A percentile compares a stretch with the other conserved stretches of the same genome.
Evolutionary conservation across 2,329 filamentous ascomycete species (phyloP).

Genomic region (Leptographium wingfieldii): DNA sequence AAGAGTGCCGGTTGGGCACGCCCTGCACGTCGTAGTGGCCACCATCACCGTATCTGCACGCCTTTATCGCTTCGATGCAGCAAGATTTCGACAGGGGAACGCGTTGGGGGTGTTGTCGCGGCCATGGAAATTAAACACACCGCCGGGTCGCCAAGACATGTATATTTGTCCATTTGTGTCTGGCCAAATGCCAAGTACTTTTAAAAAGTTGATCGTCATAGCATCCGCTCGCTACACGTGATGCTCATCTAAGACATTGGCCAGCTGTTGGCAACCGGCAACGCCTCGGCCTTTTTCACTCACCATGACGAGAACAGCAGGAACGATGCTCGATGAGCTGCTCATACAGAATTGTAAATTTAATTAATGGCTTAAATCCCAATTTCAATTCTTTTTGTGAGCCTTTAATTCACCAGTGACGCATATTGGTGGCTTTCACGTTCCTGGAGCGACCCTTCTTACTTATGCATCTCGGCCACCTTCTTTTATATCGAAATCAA

Average conservation of each 20-base stretch:
- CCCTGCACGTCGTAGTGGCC: background rate
- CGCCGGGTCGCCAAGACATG: background rate
- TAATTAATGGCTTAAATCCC: background rate
- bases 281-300: background rate
- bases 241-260: background rate
- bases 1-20: background rate
- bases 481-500: background rate
- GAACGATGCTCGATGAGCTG: background rate
- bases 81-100: background rate
- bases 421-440: background rate
- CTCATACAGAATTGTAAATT: background rate
- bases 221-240: background rate
- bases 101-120: background rate
- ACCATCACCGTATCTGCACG: background rate
- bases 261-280: constrained; percentile 1
- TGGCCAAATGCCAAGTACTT: background rate
- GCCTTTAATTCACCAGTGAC: background rate
- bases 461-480: background rate
- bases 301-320: background rate
- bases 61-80: background rate
- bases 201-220: no score
- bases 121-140: background rate
- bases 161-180: background rate
- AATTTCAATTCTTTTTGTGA: background rate
- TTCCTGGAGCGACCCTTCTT: background rate